Evolutionary conservation across 345 rosid species (phyloP).

Genomic region (Sonneratia caseolaris): DNA sequence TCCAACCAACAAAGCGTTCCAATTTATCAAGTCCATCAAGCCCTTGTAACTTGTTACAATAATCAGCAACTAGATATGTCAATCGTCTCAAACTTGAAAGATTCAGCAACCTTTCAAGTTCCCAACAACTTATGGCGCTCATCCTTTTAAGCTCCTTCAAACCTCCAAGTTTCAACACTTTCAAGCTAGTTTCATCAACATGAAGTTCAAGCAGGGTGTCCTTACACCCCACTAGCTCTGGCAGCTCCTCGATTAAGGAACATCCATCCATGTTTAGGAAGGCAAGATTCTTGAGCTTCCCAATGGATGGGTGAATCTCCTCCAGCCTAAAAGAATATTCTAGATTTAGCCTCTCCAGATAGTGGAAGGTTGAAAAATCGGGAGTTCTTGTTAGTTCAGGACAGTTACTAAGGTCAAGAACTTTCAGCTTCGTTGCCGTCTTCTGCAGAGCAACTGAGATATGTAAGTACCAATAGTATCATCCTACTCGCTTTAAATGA

Average conservation of each 20-base stretch:
- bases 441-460: not conserved
- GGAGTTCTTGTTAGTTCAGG: not conserved
- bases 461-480: too few species aligned
- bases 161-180: too few species aligned
- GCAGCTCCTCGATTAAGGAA: not conserved
- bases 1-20: too few species aligned
- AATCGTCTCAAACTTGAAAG: not conserved
- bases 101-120: not conserved
- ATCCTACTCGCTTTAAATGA: too few species aligned
- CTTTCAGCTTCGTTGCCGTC: constrained; percentile 1
- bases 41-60: not conserved
- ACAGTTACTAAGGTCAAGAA: constrained; percentile 1
- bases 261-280: not conserved
- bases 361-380: not conserved
- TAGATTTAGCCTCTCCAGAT: constrained; percentile 2
- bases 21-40: not conserved
- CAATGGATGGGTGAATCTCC: constrained; percentile 1
- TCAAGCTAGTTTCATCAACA: not conserved
- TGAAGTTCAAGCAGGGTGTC: not conserved
- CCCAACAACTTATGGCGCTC: not conserved
- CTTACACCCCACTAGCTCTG: not conserved
- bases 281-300: not conserved
- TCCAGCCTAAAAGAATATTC: not conserved
- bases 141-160: not conserved
- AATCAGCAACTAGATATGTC: not conserved